Base-by-base conservation (phyloP, 2,329 filamentous ascomycete genomes). In the Phyllosticta ampelicida region DNA sequence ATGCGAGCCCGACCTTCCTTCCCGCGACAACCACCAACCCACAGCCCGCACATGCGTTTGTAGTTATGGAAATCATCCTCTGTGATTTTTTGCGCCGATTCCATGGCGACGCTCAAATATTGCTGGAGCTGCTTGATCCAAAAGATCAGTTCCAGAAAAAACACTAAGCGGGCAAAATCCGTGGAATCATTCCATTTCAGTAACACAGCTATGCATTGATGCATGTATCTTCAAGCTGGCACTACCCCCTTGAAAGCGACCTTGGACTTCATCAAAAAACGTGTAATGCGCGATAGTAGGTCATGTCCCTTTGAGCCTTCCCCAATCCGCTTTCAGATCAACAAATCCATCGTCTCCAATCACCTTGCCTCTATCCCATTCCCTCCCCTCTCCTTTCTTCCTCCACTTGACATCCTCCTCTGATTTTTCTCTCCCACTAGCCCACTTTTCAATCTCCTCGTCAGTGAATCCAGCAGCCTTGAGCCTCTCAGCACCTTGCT, bases 391-490 rank as follows among this genome's bases (percentile, higher is more conserved):
- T 0, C 87, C 87, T 59, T 74, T 77, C 65, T 84, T 86, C 44
- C 80, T 78, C 90, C 90, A 95, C 54, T 76, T 80, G 2, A 95
- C 85, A 65, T 85, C 82, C 44, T 83, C 80, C 61, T 86, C 82
- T 56, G 81, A 78, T 67, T 82, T 79, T 11, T 80, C 80, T 1
- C 78, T 76, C 20, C 81, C 80, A 54, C 78, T 83, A 68, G 86
- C 84, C 83, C 86, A 90, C 62, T 84, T 84, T 65, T 80, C 78
- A 60, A 96, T 82, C 65, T 90, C 82, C 4, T 84, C 81, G 16
- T 90, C 87, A 1, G 82, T 83, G 67, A 95, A 95, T 0, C 90
- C 91, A 0, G 89, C 90, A 20, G 82, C 82, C 30, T 84, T 84
- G 60, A 96, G 74, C 60, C 90, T 77, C 55, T 90, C 85, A 6